phyloP scores from a whole-genome alignment of 352 stramenopile species.

The Globisporangium camurandrum region DNA sequence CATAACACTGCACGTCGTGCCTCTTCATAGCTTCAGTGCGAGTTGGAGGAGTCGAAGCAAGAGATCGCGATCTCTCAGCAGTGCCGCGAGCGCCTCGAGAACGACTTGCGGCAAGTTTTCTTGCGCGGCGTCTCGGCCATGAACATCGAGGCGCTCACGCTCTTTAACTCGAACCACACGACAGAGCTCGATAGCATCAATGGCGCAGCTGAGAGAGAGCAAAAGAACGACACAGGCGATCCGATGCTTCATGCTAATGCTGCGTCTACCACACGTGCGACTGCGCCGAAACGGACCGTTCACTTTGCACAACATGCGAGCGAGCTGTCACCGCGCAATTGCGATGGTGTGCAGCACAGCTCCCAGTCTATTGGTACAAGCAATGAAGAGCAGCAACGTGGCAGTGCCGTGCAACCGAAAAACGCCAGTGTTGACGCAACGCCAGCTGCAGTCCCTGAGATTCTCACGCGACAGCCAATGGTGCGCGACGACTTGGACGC shows the following conservation, averaged over 20 bases:
- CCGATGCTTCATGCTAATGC: no score
- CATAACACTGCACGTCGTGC: no score
- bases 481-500: slow-evolving; percentile 5
- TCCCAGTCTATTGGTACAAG: neutral
- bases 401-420: no score
- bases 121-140: slow-evolving; percentile 62
- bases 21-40: slow-evolving; percentile 24
- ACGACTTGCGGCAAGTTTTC: slow-evolving; percentile 59
- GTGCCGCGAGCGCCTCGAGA: slow-evolving; percentile 40
- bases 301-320: neutral
- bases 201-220: slow-evolving; percentile 3
- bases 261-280: no score
- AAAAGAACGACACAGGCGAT: no score
- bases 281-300: no score
- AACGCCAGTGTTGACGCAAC: neutral
- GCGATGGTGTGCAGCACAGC: neutral
- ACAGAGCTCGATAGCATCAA: slow-evolving; percentile 4
- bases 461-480: slow-evolving; percentile 2
- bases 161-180: slow-evolving; percentile 52
- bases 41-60: slow-evolving; percentile 27
- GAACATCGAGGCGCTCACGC: slow-evolving; percentile 65
- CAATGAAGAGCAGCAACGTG: neutral
- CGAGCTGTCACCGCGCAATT: neutral
- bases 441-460: neutral
- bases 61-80: slow-evolving; percentile 28